These are phyloP conservation scores for Rhipidocladum racemiflorum DNA, from an alignment of 176 grass and related monocot genomes.

Conservation along the genomic window DNA sequence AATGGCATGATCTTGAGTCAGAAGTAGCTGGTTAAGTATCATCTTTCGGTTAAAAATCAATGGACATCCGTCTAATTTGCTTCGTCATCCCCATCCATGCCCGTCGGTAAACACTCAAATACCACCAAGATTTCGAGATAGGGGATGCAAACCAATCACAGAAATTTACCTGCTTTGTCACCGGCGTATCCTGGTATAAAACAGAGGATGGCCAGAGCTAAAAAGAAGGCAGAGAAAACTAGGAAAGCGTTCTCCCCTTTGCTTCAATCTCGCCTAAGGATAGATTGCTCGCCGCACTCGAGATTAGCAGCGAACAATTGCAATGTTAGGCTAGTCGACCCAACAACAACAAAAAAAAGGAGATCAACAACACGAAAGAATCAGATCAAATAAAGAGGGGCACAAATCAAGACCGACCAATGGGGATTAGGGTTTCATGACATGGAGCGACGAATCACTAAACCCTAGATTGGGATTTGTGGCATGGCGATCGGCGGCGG, in stretches of 20 bases:
- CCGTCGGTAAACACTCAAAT: not conserved
- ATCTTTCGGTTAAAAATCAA: slow-evolving; percentile 43
- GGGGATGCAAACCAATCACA: not conserved
- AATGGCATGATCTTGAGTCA: slow-evolving; percentile 21
- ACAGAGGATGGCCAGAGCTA: slow-evolving; percentile 48
- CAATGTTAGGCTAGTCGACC: slow-evolving; percentile 40
- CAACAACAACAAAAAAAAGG: not conserved
- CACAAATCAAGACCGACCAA: not conserved
- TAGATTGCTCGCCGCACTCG: slow-evolving; percentile 46
- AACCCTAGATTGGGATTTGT: not conserved
- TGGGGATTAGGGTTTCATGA: not conserved
- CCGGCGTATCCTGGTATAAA: slow-evolving; percentile 37
- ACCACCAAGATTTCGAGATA: not conserved
- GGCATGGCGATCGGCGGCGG: accelerated
- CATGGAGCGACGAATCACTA: accelerated
- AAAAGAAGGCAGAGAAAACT: slow-evolving; percentile 39
- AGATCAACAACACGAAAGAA: not conserved
- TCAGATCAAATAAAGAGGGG: not conserved
- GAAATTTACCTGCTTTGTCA: slow-evolving; percentile 49
- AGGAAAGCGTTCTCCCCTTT: slow-evolving; percentile 38
- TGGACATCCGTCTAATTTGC: slow-evolving; percentile 50
- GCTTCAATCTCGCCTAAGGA: slow-evolving; percentile 49
- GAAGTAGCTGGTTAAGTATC: slow-evolving; percentile 57
- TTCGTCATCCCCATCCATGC: slow-evolving; percentile 27
- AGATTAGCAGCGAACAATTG: slow-evolving; percentile 43